Evolutionary conservation across 148 eudicot genomes (phyloP).

Genomic region (Camellia granthamiana): DNA sequence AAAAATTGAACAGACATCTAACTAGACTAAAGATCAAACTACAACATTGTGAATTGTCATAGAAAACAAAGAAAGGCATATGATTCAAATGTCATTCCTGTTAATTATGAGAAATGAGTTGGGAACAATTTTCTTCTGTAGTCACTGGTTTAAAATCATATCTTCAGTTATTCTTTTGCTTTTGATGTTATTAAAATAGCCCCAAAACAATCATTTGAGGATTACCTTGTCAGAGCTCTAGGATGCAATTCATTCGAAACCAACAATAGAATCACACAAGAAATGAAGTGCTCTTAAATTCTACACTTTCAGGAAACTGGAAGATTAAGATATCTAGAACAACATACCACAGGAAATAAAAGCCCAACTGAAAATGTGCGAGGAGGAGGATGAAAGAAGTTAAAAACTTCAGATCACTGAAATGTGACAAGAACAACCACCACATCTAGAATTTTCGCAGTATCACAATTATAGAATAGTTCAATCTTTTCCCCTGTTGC

Average conservation of each 20-base stretch:
- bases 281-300: slow-evolving; percentile 1
- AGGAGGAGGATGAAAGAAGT: too few species aligned
- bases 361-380: too few species aligned
- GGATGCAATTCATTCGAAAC: background rate
- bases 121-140: background rate
- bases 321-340: background rate
- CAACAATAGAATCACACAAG: background rate
- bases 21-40: background rate
- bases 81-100: background rate
- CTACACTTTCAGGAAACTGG: background rate
- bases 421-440: too few species aligned
- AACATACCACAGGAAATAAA: too few species aligned
- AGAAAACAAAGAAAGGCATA: background rate
- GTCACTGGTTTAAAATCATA: too few species aligned
- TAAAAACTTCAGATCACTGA: too few species aligned
- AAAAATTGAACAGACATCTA: too few species aligned
- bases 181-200: background rate
- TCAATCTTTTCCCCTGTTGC: too few species aligned
- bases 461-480: too few species aligned
- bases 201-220: background rate
- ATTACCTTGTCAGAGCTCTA: background rate
- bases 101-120: too few species aligned
- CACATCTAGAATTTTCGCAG: too few species aligned
- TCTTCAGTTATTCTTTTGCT: background rate
- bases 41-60: background rate